Evolutionary conservation across 1,139 yeast genomes (phyloP), one percentile per base, ranked within the genome.

Genomic region (Pichia sp.): DNA sequence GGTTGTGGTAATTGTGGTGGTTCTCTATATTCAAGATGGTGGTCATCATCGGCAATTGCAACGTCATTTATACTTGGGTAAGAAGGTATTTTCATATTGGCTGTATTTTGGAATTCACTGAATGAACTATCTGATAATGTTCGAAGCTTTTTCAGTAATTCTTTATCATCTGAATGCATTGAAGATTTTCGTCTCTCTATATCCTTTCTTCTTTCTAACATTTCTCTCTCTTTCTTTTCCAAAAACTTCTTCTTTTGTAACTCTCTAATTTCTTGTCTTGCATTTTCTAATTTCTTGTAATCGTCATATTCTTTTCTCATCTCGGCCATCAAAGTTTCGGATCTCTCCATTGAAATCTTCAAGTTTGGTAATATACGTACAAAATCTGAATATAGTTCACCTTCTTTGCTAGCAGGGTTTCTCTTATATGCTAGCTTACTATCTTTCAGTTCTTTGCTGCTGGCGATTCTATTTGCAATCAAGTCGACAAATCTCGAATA

Each of bases 401-500:
- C 57, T 11, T 58, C 56, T 19, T 51, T 58, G 27, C 69, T 60
- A 4, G 45, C 48, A 8, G 53, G 51, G 32, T 56, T 46, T 6
- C 32, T 34, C 27, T 52, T 51, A 31, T 52, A 53, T 3, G 51
- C 56, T 14, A 52, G 45, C 8, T 65, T 62, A 35, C 60, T 62
- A 18, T 50, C 48, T 43, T 59, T 61, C 40, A 72, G 54, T 32
- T 69, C 74, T 0, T 79, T 77, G 50, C 76, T 79, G 3, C 51
- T 59, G 6, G 72, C 70, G 41, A 79, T 57, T 39, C 66, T 65
- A 59, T 75, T 71, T 46, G 75, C 68, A 34, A 77, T 67, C 45
- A 79, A 64, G 48, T 78, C 79, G 8, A 77, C 69, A 54, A 72
- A 76, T 45, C 83, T 60, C 33, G 71, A 59, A 55, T 75, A 76